A percentile compares a stretch with the other conserved stretches of the same genome.
Conservation (phyloP, 495 filamentous ascomycete genomes). For the Delitschia confertaspora region DNA sequence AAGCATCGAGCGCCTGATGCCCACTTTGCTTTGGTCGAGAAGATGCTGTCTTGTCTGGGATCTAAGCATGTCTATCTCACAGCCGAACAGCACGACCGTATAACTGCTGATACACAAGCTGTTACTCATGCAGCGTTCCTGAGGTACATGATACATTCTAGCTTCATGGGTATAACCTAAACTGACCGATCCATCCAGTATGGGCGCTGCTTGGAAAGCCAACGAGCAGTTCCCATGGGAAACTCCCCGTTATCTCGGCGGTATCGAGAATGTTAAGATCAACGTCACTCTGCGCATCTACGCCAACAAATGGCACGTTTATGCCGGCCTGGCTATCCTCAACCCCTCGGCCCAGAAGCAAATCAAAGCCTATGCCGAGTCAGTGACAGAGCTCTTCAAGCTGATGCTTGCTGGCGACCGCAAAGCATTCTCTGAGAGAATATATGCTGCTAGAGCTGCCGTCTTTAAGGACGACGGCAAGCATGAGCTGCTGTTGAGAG, state of each 20-base stretch:
- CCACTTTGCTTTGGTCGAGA: constrained; percentile 67
- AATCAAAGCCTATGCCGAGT: constrained; percentile 85
- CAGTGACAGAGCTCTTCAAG: constrained; percentile 90
- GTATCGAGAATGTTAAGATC: constrained; percentile 99
- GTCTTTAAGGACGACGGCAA: constrained; percentile 59
- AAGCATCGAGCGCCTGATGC: constrained; percentile 76
- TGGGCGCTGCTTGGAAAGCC: constrained; percentile 94
- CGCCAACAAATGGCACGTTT: constrained; percentile 98
- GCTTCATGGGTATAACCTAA: neutral
- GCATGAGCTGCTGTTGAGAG: constrained; percentile 61
- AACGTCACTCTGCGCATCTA: constrained; percentile 96
- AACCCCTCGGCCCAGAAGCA: constrained; percentile 87
- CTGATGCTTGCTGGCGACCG: constrained; percentile 81
- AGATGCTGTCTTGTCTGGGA: constrained; percentile 68
- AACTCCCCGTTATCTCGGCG: constrained; percentile 79
- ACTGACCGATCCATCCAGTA: constrained; percentile 40
- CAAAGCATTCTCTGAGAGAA: constrained; percentile 68
- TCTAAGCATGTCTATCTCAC: constrained; percentile 80
- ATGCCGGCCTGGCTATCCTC: constrained; percentile 91
- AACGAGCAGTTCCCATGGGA: constrained; percentile 96
- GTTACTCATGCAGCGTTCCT: constrained; percentile 96
- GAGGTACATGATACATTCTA: constrained; percentile 17
- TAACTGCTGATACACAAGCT: constrained; percentile 96
- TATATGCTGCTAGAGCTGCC: constrained; percentile 65
- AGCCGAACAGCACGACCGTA: constrained; percentile 82